These are phyloP conservation scores for Tagetes erecta DNA, from an alignment of 129 eudicot species.

Conservation along the genomic window DNA sequence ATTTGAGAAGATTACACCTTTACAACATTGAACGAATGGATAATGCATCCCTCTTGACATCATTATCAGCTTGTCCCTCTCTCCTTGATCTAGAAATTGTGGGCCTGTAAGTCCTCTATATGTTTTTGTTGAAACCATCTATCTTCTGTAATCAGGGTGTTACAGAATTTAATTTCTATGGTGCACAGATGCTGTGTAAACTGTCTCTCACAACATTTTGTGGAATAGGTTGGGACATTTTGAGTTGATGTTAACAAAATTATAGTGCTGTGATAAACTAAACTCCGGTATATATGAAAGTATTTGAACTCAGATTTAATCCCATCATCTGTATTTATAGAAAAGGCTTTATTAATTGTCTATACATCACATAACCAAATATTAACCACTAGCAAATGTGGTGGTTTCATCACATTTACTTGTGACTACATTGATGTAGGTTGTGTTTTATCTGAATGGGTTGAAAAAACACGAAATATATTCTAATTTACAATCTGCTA, in stretches of 20 bases:
- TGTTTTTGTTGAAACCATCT: constrained; percentile 21
- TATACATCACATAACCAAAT: background rate
- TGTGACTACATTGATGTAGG: background rate
- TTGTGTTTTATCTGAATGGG: background rate
- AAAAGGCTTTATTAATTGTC: background rate
- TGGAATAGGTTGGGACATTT: constrained; percentile 24
- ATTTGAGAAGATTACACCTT: constrained; percentile 68
- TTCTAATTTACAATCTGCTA: background rate
- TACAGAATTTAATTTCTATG: constrained; percentile 1
- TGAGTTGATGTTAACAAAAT: background rate
- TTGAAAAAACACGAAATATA: background rate
- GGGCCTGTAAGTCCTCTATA: constrained; percentile 78
- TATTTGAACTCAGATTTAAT: background rate
- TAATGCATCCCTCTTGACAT: constrained; percentile 59
- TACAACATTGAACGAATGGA: constrained; percentile 85
- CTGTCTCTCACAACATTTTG: constrained; percentile 12
- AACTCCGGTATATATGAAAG: background rate
- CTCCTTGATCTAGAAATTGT: constrained; percentile 77
- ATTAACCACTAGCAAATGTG: background rate
- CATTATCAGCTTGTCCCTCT: constrained; percentile 73
- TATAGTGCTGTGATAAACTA: background rate
- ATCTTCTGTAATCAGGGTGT: background rate
- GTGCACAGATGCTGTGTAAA: constrained; percentile 8
- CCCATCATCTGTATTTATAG: constrained; percentile 3
- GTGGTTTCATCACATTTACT: background rate